Conservation (phyloP, 2,329 filamentous ascomycete genomes). For the Monosporascus cannonballus region DNA sequence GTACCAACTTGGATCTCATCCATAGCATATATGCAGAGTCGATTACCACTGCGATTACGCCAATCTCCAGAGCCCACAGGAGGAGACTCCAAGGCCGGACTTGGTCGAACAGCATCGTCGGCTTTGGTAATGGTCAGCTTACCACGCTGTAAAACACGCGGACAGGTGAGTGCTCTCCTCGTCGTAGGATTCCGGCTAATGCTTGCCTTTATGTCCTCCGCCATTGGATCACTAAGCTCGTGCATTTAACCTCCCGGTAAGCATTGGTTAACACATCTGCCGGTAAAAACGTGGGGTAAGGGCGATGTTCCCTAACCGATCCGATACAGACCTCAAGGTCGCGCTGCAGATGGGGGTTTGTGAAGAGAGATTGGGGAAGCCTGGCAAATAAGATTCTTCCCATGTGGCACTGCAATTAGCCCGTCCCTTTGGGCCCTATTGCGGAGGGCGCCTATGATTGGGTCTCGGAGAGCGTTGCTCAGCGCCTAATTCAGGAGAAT, state of each 20-base stretch:
- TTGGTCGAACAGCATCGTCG: slow-evolving; percentile 17
- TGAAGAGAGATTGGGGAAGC: too few species aligned
- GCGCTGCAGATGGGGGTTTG: too few species aligned
- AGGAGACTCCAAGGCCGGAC: slow-evolving; percentile 15
- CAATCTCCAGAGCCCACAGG: slow-evolving; percentile 14
- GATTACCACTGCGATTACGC: slow-evolving; percentile 21
- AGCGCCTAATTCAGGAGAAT: too few species aligned
- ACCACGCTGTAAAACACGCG: not conserved
- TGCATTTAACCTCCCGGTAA: slow-evolving; percentile 9
- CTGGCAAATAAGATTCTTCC: too few species aligned
- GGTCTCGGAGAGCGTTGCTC: too few species aligned
- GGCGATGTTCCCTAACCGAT: not conserved
- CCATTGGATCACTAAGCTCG: not conserved
- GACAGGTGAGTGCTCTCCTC: not conserved
- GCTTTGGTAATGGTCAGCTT: not conserved
- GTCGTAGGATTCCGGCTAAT: not conserved
- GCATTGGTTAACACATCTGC: slow-evolving; percentile 15
- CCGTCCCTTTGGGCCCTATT: too few species aligned
- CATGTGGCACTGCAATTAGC: too few species aligned
- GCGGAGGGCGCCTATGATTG: too few species aligned
- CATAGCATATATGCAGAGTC: slow-evolving; percentile 46
- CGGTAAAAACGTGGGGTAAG: slow-evolving; percentile 14
- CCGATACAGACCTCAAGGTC: too few species aligned
- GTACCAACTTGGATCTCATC: slow-evolving; percentile 40
- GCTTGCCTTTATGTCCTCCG: not conserved